Base-by-base conservation (phyloP, 805 yeast species). In the Schwanniomyces occidentalis region DNA sequence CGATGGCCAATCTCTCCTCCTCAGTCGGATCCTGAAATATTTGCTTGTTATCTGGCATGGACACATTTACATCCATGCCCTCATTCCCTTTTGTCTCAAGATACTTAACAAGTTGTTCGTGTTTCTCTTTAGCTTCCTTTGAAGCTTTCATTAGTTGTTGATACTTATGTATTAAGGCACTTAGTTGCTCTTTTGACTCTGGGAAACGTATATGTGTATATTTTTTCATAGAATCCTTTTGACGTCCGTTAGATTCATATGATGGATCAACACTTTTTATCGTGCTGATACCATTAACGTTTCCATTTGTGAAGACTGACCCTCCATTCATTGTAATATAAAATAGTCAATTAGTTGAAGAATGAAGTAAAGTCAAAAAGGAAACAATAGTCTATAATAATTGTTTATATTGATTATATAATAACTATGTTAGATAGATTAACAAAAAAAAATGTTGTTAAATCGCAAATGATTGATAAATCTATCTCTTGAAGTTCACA, bases 121-220 rank as follows among this genome's bases (percentile, higher is more conserved):
- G 46, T 31, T 44, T 41, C 8, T 43, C 54, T 23, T 44, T 36
- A 14, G 51, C 46, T 14, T 52, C 57, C 22, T 32, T 44, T 12
- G 51, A 37, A 23, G 30, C 27, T 24, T 38, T 38, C 32, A 43
- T 35, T 28, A 56, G 45, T 24, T 46, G 42, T 30, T 51, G 49
- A 46, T 61, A 63, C 18, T 52, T 52, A n/a, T 46, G 47, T 20
- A 63, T 46, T 9, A 63, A 37, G 15, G 42, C 51, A 29, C 37
- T 45, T 26, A 63, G 49, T 18, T 61, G 56, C 24, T 49, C 48
- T 39, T 49, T 56, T 5, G 59, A 38, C 21, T 41, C 40, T 5
- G 67, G 66, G 25, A 42, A 47, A 13, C 21, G 21, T 10, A 26
- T 24, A 12, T 35, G 35, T n/a, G 30, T 16, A 5, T 15, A 8